These are phyloP conservation scores for Suillus discolor DNA, from an alignment of 768 basidiomycete genomes.

Conservation along the genomic window DNA sequence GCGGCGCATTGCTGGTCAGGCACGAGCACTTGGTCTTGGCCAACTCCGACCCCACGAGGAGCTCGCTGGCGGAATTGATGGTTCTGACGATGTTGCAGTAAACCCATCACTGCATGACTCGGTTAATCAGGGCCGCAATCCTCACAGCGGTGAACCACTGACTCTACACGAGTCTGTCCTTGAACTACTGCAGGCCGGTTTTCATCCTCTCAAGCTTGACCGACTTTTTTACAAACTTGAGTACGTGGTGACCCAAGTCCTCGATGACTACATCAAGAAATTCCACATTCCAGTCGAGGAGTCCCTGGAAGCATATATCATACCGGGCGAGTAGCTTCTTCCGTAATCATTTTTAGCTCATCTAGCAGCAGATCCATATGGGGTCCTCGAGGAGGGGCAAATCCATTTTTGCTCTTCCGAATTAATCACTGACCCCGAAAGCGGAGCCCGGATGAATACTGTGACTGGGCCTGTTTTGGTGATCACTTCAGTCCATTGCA, in stretches of 20 bases:
- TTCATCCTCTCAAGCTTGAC: conserved; percentile 45
- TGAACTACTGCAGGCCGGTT: conserved; percentile 68
- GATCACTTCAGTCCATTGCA: conserved; percentile 21
- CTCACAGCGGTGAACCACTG: conserved; percentile 26
- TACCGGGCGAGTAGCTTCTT: conserved; percentile 54
- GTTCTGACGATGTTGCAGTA: conserved; percentile 20
- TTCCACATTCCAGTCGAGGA: conserved; percentile 59
- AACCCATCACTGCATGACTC: background rate
- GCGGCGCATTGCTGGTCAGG: conserved; percentile 47
- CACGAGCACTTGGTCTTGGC: conserved; percentile 61
- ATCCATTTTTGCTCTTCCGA: conserved; percentile 57
- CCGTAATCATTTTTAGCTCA: background rate
- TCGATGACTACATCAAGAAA: conserved; percentile 55
- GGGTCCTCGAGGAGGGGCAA: conserved; percentile 61
- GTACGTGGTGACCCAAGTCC: conserved; percentile 42
- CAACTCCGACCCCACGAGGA: conserved; percentile 39
- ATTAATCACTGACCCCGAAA: conserved; percentile 28
- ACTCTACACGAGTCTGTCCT: conserved; percentile 46
- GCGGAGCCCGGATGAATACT: conserved; percentile 42
- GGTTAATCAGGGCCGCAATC: conserved; percentile 11
- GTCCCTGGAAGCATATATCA: conserved; percentile 60
- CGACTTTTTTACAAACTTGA: conserved; percentile 51
- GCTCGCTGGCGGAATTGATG: conserved; percentile 30
- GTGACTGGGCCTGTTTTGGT: conserved; percentile 68
- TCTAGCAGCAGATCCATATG: conserved; percentile 56